Evolutionary conservation across 768 basidiomycete species (phyloP), one percentile per base, ranked within the genome.

Genomic region (Suillus discolor): DNA sequence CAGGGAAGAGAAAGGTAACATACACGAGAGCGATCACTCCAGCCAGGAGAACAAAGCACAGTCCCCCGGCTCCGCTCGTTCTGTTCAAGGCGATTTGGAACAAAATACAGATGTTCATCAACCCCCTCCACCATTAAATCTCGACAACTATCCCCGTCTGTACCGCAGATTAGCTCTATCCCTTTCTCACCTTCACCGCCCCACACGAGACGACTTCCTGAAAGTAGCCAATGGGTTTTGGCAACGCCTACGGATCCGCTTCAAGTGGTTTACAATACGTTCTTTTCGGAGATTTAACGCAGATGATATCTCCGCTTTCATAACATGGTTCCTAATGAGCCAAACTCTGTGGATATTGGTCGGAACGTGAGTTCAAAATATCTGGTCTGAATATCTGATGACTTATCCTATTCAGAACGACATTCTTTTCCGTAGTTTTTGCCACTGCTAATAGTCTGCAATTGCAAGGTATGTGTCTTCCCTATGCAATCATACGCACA

Each of bases 211-310:
- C 54, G 94, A 98, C 73, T 89, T 99, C 65, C 83, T 99, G 42
- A 87, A 85, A 23, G 90, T 94, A 4, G 90, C 96, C 4, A 91
- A 85, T 38, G 89, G 90, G n/a, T 96, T 96, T 75, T 95, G 95
- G 89, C 87, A 97, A 69, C 88, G 97, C 3, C 76, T 91, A 28
- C 85, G 90, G 25, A 92, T 99, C 70, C 87, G 94, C n/a, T 94
- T 98, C 81, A 95, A 95, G 75, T 99, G 97, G 97, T 92, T 96
- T 69, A 94, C 94, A 13, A 96, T 99, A 71, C 85, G 93, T 67
- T 94, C 93, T 5, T 99, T 97, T 80, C 87, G 97, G 57, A 90
- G 87, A 72, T 99, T 96, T 79, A 96, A 97, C 70, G 91, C 93
- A 61, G 97, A 99, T 75, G 97, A 99, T 75, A 92, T 97, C 63